phyloP scores from a whole-genome alignment of 495 filamentous ascomycete species.

The Aspergillus indologenus region DNA sequence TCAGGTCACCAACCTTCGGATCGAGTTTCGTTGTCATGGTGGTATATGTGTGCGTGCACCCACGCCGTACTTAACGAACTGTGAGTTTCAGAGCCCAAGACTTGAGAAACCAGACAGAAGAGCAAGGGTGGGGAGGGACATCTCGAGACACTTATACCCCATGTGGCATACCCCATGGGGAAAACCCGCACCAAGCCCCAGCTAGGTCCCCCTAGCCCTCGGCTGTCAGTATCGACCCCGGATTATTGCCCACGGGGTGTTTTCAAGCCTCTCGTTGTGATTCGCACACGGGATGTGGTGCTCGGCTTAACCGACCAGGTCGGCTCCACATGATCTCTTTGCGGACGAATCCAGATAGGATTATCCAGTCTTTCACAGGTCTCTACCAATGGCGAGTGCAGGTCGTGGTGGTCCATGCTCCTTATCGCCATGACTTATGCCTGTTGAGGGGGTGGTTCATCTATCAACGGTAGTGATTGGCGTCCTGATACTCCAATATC shows the following conservation, averaged over 20 bases:
- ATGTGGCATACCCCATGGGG: background rate
- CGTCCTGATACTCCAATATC: background rate
- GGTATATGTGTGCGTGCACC: background rate
- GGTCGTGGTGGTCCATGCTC: background rate
- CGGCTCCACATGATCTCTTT: conserved; percentile 23
- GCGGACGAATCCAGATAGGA: background rate
- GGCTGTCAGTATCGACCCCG: background rate
- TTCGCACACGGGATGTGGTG: conserved; percentile 3
- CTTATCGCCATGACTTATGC: background rate
- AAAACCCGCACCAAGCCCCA: background rate
- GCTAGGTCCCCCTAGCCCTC: background rate
- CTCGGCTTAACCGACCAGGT: conserved; percentile 21
- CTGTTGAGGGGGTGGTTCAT: background rate
- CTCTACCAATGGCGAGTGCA: background rate
- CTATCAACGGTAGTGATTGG: background rate
- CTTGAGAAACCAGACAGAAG: too few species aligned
- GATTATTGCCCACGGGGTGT: background rate
- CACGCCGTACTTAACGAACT: background rate
- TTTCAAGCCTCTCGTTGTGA: background rate
- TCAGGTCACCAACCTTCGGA: background rate
- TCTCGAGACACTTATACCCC: background rate
- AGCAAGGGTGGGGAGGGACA: background rate
- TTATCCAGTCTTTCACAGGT: background rate
- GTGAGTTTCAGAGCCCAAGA: background rate
- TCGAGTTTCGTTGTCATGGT: background rate